Evolutionary conservation across 306 rosid species (phyloP), one percentile per base, ranked within the genome.

Genomic region (Cucurbita argyrosperma): DNA sequence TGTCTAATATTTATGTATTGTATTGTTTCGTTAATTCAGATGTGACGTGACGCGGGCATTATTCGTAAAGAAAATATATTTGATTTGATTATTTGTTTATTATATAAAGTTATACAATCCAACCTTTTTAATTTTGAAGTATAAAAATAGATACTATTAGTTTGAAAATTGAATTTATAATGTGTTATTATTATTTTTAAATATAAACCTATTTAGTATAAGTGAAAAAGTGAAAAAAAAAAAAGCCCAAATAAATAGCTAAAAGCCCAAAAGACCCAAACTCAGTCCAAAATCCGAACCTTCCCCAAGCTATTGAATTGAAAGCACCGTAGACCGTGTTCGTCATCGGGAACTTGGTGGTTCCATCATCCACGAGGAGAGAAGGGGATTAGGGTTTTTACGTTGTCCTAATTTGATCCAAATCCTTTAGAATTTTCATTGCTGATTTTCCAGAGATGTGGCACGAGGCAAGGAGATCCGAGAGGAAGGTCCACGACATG

Each of bases 381-480:
- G 72, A 47, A 68, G 57, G 57, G 42, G 14, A 68, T 68, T 47
- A 68, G 74, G 74, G 74, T 38, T 62, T 62, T 37, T 38, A 30
- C 12, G 4, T 12, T 50, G 26, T 6, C 8, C 40, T 8, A 57
- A 45, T 68, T 47, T 21, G 18, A 47, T 68, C 74, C 2, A 68
- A 45, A 43, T 65, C n/a, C n/a, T 2, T 18, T 19, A 6, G 39
- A 66, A 65, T 42, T 26, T 10, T 30, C 16, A 23, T 67, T 19
- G 55, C 4, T 47, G 4, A 30, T 43, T 8, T 63, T 5, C 53
- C 52, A 55, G 83, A 63, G 82, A 91, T 94, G 99, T 94, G 99
- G 99, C 99, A 94, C 85, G 99, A 94, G 69, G 99, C 97, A 9
- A 75, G 97, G 80, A 78, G 92, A 78, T 94, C 99, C 82, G 99